Evolutionary conservation across 306 rosid genomes (phyloP).

Genomic region (Argentina anserina): DNA sequence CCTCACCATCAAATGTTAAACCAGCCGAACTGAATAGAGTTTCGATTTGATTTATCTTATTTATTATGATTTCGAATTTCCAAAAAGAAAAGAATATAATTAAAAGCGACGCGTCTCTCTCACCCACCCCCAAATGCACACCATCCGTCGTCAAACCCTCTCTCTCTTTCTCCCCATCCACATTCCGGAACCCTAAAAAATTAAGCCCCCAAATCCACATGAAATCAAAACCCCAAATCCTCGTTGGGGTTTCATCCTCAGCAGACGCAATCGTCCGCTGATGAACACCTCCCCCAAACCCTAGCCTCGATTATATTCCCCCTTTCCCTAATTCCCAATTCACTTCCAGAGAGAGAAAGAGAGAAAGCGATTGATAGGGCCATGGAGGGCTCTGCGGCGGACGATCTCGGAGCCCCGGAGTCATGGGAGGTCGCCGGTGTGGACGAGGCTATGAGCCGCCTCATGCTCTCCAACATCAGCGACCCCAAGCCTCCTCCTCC

Average conservation of each 20-base stretch:
- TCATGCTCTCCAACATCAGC: constrained; percentile 51
- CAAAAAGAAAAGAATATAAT: neutral
- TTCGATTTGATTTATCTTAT: too few species aligned
- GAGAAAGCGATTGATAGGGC: constrained; percentile 20
- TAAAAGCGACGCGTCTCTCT: neutral
- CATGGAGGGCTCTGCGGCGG: constrained; percentile 90
- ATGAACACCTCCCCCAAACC: constrained; percentile 30
- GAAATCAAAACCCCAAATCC: constrained; percentile 33
- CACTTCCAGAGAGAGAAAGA: neutral
- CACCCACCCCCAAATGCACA: neutral
- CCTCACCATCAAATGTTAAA: too few species aligned
- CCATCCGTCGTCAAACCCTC: constrained; percentile 43
- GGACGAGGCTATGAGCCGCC: constrained; percentile 76
- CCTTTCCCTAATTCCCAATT: neutral
- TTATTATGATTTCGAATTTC: too few species aligned
- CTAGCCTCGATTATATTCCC: constrained; percentile 24
- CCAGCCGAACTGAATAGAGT: too few species aligned
- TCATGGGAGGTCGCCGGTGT: constrained; percentile 94
- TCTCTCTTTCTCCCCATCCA: neutral
- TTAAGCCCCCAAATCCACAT: constrained; percentile 29
- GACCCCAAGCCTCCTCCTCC: constrained; percentile 27
- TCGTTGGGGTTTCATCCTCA: constrained; percentile 18
- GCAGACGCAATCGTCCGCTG: constrained; percentile 12
- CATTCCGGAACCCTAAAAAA: constrained; percentile 34
- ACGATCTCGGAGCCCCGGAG: constrained; percentile 92